phyloP scores from a whole-genome alignment of 1,284 basidiomycete species.

The Heterobasidion irregulare region DNA sequence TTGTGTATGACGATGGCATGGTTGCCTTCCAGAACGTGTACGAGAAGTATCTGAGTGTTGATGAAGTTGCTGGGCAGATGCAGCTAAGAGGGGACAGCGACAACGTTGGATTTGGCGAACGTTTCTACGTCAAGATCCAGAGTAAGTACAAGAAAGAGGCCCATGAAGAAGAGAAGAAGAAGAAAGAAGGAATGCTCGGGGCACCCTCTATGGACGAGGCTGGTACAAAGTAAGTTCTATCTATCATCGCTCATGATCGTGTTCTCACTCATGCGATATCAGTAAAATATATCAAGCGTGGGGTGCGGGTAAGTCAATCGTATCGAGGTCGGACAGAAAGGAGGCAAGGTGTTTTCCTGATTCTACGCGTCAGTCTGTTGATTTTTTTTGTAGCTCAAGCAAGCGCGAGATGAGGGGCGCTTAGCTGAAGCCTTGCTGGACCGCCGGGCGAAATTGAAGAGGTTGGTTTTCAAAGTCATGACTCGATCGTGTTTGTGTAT shows the following conservation, averaged over 20 bases:
- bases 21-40: constrained; percentile 80
- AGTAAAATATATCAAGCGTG: constrained; percentile 81
- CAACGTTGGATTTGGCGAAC: constrained; percentile 70
- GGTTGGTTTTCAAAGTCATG: constrained; percentile 36
- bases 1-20: constrained; percentile 71
- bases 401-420: constrained; percentile 80
- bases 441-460: constrained; percentile 85
- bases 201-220: constrained; percentile 59
- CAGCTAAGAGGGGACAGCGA: constrained; percentile 80
- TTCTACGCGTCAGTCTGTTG: constrained; percentile 3
- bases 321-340: constrained; percentile 64
- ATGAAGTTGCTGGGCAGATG: constrained; percentile 73
- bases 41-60: constrained; percentile 75
- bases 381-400: constrained; percentile 51
- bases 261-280: constrained; percentile 3
- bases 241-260: neutral
- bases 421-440: constrained; percentile 86
- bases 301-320: constrained; percentile 74
- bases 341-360: constrained; percentile 35
- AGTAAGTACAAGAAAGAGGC: constrained; percentile 86
- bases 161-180: constrained; percentile 73
- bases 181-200: constrained; percentile 53
- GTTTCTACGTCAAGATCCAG: constrained; percentile 87
- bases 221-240: constrained; percentile 53
- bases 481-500: constrained; percentile 12